These are phyloP conservation scores for Talaromyces proteolyticus DNA, from an alignment of 495 filamentous ascomycete species.

Conservation along the genomic window DNA sequence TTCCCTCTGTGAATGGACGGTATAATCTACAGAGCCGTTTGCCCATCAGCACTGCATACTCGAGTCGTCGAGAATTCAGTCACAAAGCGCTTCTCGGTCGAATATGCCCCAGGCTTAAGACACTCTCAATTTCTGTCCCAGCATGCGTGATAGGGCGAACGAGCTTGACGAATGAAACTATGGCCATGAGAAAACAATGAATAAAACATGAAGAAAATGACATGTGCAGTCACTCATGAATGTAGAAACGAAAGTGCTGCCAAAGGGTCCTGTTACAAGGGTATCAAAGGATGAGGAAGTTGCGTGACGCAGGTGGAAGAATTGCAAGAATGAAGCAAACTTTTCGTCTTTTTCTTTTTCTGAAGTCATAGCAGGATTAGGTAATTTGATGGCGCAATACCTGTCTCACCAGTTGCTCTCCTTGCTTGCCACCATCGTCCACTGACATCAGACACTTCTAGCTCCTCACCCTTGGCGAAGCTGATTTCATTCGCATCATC, in stretches of 20 bases:
- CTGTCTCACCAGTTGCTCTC: constrained; percentile 86
- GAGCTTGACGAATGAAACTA: not conserved
- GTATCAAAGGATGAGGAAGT: constrained; percentile 37
- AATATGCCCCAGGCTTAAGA: too few species aligned
- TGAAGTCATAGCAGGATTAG: constrained; percentile 74
- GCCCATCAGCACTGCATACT: not conserved
- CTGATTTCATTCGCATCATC: constrained; percentile 98
- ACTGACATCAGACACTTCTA: constrained; percentile 95
- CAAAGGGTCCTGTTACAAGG: constrained; percentile 38
- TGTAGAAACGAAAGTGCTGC: constrained; percentile 30
- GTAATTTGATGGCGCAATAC: constrained; percentile 97
- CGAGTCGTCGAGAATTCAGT: not conserved
- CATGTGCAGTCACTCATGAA: constrained; percentile 12
- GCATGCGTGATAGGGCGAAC: too few species aligned
- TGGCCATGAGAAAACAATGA: constrained; percentile 9
- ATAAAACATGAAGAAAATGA: constrained; percentile 32
- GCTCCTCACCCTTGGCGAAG: constrained; percentile 92
- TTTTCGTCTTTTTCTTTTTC: not conserved
- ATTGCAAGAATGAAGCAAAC: constrained; percentile 18
- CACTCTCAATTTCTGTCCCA: too few species aligned
- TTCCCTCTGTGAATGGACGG: not conserved
- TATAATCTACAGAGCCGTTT: not conserved
- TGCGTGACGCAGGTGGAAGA: constrained; percentile 25
- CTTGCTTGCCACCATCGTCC: constrained; percentile 98
- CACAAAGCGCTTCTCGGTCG: not conserved